These are phyloP conservation scores for Cercospora sp. DNA, from an alignment of 2,329 filamentous ascomycete genomes.

Conservation along the genomic window DNA sequence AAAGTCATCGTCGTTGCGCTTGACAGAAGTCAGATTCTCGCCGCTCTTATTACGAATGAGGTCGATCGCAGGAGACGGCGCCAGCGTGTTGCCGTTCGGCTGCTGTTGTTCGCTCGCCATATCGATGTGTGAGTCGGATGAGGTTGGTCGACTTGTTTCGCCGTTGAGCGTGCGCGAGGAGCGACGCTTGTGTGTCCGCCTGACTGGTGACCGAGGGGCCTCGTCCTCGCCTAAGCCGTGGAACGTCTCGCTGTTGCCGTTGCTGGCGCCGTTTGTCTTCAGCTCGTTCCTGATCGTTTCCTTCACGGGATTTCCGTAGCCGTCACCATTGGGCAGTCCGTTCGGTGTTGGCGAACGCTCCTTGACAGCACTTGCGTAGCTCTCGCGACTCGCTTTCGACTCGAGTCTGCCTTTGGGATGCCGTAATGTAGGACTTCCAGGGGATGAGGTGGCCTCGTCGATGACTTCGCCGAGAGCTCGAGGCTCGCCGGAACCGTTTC, in stretches of 20 bases:
- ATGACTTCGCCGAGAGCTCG: constrained; percentile 39
- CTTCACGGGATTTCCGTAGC: constrained; percentile 23
- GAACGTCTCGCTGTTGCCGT: constrained; percentile 27
- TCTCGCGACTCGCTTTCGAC: constrained; percentile 26
- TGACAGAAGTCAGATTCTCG: constrained; percentile 42
- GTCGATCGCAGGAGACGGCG: constrained; percentile 41
- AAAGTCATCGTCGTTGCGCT: constrained; percentile 25
- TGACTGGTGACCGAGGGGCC: constrained; percentile 31
- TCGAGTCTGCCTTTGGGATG: constrained; percentile 35
- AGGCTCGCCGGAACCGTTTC: constrained; percentile 34
- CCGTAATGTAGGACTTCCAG: constrained; percentile 36
- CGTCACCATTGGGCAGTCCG: constrained; percentile 26
- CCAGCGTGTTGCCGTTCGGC: constrained; percentile 16
- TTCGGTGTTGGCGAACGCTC: constrained; percentile 23
- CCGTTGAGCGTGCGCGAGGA: constrained; percentile 31
- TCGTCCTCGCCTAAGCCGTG: constrained; percentile 36
- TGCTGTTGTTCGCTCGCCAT: constrained; percentile 10
- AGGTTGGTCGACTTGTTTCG: constrained; percentile 20
- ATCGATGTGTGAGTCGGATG: constrained; percentile 10
- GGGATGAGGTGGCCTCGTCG: constrained; percentile 35
- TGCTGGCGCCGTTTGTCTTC: constrained; percentile 20
- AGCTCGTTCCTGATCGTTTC: constrained; percentile 7
- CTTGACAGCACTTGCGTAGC: constrained; percentile 30
- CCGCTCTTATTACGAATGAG: constrained; percentile 48
- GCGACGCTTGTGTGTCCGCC: constrained; percentile 34